Base-by-base conservation (phyloP, 2,329 filamentous ascomycete genomes). In the Colletotrichum sp. region DNA sequence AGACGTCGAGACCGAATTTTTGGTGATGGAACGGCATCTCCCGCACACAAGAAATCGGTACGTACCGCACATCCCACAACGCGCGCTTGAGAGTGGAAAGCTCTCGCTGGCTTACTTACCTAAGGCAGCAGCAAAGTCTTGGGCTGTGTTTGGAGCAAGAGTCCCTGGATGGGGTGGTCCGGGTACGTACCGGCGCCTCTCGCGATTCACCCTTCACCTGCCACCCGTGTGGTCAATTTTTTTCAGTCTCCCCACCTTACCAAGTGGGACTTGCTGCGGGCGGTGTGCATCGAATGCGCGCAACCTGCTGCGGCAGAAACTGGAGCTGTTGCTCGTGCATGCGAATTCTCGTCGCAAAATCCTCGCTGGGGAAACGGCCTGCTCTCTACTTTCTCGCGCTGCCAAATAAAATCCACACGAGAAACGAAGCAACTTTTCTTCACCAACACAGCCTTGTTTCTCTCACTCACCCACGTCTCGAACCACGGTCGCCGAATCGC, bases 331-430 rank as follows among this genome's bases (percentile, higher is more conserved):
- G 55, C 57, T 68, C 39, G 73, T 75, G 74, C 74, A 76, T 73
- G 71, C 74, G 70, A 74, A 76, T 75, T 77, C 75, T 75, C 52
- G 75, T 75, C 75, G 75, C 75, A 75, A 77, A 77, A 71, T 77
- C 71, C 71, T 77, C 65, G 44, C 75, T 71, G 72, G 67, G 39
- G 66, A 36, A 65, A 49, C 65, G 44, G 27, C 44, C 34, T 73
- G 57, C 52, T 69, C 49, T 61, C 64, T 76, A 29, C 59, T 49
- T 55, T 73, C 36, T 62, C 25, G 75, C 71, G 71, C 52, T 49
- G 52, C 22, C 27, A 77, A 70, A 63, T 59, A 65, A 57, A 61
- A 52, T 66, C 61, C 39, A 30, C 34, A 19, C 29, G n/a, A 32
- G 39, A 22, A 22, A 39, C 29, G 36, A 22, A 72, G 30, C 49